Percentiles rank a stretch among this genome's conserved stretches.
phyloP scores from a whole-genome alignment of 1,284 basidiomycete genomes.

The Porogramme epimiltina region DNA sequence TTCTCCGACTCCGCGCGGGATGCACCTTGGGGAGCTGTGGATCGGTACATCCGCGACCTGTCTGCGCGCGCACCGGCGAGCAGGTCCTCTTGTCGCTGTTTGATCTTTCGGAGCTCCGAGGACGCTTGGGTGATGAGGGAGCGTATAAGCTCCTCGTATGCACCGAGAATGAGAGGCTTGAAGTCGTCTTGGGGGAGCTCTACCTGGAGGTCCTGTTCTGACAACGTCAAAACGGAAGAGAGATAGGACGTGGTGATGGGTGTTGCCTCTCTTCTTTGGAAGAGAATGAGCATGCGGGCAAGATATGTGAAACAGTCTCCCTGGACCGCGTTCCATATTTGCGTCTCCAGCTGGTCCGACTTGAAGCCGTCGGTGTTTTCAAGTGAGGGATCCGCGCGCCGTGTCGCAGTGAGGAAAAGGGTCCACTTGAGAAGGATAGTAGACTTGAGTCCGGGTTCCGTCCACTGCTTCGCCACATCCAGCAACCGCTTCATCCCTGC shows the following conservation, averaged over 20 bases:
- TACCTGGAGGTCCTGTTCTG: constrained; percentile 55
- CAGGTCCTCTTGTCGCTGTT: constrained; percentile 88
- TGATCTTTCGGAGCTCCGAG: constrained; percentile 87
- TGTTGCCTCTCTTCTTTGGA: constrained; percentile 47
- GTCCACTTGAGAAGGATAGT: constrained; percentile 86
- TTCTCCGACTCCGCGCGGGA: constrained; percentile 29
- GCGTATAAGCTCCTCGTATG: constrained; percentile 74
- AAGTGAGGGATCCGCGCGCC: constrained; percentile 67
- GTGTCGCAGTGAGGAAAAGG: constrained; percentile 76
- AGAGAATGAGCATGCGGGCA: constrained; percentile 51
- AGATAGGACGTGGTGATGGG: constrained; percentile 50
- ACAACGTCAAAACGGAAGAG: constrained; percentile 36
- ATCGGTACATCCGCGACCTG: constrained; percentile 52
- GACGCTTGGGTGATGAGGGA: constrained; percentile 80
- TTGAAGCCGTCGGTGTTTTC: constrained; percentile 70
- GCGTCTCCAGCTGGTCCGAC: constrained; percentile 78
- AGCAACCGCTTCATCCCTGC: constrained; percentile 61
- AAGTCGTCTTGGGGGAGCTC: constrained; percentile 70
- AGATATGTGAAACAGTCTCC: constrained; percentile 85
- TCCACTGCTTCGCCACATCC: constrained; percentile 59
- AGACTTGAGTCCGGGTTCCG: constrained; percentile 75
- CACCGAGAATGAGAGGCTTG: constrained; percentile 60
- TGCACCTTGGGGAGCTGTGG: constrained; percentile 37
- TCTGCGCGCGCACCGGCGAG: constrained; percentile 65
- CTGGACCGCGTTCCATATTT: constrained; percentile 81